phyloP scores from a whole-genome alignment of 1,284 basidiomycete species.

The Kwoniella shivajii region DNA sequence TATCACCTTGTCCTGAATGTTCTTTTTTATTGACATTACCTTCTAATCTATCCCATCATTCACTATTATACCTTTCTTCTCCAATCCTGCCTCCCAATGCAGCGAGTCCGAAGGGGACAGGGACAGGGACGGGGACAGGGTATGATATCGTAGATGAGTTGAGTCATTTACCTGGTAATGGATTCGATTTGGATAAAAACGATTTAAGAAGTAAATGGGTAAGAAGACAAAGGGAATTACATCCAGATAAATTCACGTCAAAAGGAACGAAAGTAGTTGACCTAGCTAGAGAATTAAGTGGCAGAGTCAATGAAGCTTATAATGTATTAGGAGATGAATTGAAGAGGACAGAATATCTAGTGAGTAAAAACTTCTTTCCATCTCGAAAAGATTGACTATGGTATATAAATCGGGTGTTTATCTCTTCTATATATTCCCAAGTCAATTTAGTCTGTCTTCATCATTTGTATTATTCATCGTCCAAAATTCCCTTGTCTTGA shows the following conservation, averaged over 20 bases:
- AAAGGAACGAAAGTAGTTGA: conserved; percentile 30
- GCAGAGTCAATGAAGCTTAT: conserved; percentile 51
- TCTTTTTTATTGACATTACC: conserved; percentile 42
- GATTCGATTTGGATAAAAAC: conserved; percentile 41
- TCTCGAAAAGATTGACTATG: too few species aligned
- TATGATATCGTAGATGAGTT: conserved; percentile 37
- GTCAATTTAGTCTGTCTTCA: too few species aligned
- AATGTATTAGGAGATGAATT: conserved; percentile 47
- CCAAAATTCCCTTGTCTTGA: too few species aligned
- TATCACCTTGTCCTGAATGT: conserved; percentile 49
- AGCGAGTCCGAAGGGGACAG: too few species aligned
- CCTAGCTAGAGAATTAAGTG: conserved; percentile 45
- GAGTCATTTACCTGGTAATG: conserved; percentile 33
- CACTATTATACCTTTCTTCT: conserved; percentile 39
- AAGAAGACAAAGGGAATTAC: conserved; percentile 43
- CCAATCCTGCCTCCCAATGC: too few species aligned
- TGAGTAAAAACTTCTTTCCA: too few species aligned
- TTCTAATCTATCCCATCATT: conserved; percentile 41
- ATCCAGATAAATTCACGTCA: conserved; percentile 48
- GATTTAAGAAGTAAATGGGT: conserved; percentile 45
- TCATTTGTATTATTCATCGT: too few species aligned
- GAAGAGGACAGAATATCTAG: conserved; percentile 52
- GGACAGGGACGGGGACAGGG: too few species aligned
- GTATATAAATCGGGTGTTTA: too few species aligned
- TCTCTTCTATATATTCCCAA: too few species aligned